Conservation (phyloP, 495 filamentous ascomycete species). For the Lentithecium fluviatile region DNA sequence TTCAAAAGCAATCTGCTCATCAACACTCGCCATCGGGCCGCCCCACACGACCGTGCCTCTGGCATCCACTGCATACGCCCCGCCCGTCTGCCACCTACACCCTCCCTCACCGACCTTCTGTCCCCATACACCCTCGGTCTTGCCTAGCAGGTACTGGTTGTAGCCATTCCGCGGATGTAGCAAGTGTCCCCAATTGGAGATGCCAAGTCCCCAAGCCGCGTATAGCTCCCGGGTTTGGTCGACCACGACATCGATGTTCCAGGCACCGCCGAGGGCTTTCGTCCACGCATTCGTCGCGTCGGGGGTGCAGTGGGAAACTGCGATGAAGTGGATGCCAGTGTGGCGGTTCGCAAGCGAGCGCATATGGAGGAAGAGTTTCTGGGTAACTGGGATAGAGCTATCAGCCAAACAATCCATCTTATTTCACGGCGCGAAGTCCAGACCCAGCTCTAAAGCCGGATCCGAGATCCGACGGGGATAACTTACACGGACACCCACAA, state of each 20-base stretch:
- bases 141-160: slow-evolving; percentile 23
- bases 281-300: slow-evolving; percentile 20
- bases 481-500: slow-evolving; percentile 30
- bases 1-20: slow-evolving; percentile 18
- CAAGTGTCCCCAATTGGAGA: slow-evolving; percentile 31
- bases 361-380: slow-evolving; percentile 23
- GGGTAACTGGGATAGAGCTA: slow-evolving; percentile 7
- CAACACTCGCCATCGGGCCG: slow-evolving; percentile 27
- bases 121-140: slow-evolving; percentile 27
- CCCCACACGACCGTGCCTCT: slow-evolving; percentile 27
- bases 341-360: slow-evolving; percentile 22
- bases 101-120: slow-evolving; percentile 24
- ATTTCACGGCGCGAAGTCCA: no score
- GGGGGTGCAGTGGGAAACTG: slow-evolving; percentile 26
- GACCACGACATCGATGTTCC: slow-evolving; percentile 26
- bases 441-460: no score
- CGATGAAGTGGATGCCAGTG: slow-evolving; percentile 25
- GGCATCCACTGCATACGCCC: slow-evolving; percentile 25
- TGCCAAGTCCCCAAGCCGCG: slow-evolving; percentile 26
- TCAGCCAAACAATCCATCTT: slow-evolving; percentile 3
- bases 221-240: slow-evolving; percentile 26
- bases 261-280: slow-evolving; percentile 21
- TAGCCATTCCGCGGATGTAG: slow-evolving; percentile 28
- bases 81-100: slow-evolving; percentile 28
- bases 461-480: not conserved